A percentile compares a stretch with the other conserved stretches of the same genome.
These are phyloP conservation scores for Mycena filopes DNA, from an alignment of 768 basidiomycete species.

Conservation along the genomic window DNA sequence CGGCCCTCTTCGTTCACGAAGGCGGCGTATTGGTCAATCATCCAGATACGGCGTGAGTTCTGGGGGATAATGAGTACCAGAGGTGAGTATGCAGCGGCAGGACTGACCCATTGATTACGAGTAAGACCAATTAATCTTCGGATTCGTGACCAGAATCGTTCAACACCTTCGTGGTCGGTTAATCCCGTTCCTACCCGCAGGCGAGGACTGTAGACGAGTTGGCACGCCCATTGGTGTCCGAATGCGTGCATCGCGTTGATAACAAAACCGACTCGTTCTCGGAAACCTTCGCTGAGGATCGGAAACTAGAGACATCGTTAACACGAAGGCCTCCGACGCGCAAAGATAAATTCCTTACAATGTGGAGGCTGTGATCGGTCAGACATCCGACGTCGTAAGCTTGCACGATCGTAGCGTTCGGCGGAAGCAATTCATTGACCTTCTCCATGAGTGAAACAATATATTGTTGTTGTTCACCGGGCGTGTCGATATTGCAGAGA, in stretches of 20 bases:
- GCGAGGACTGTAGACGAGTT: constrained; percentile 47
- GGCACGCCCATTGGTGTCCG: constrained; percentile 48
- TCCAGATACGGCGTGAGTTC: constrained; percentile 41
- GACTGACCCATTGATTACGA: constrained; percentile 33
- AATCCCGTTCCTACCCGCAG: constrained; percentile 42
- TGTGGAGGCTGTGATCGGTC: constrained; percentile 40
- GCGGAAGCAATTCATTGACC: constrained; percentile 43
- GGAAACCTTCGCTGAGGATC: constrained; percentile 33
- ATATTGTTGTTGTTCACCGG: constrained; percentile 52
- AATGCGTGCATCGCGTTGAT: constrained; percentile 49
- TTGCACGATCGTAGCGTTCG: constrained; percentile 36
- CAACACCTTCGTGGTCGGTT: constrained; percentile 48
- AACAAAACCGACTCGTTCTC: constrained; percentile 35
- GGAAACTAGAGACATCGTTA: constrained; percentile 41
- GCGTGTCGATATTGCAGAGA: constrained; percentile 51
- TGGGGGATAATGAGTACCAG: background rate
- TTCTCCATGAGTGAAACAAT: constrained; percentile 46
- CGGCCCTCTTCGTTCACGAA: constrained; percentile 40
- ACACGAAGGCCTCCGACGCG: too few species aligned
- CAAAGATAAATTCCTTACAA: constrained; percentile 36
- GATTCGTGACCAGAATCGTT: constrained; percentile 46
- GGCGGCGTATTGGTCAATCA: constrained; percentile 45
- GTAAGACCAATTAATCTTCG: constrained; percentile 35
- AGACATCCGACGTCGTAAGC: constrained; percentile 51
- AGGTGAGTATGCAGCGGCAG: background rate